A percentile compares a stretch with the other conserved stretches of the same genome.
Evolutionary conservation across 176 grass and related monocot genomes (phyloP).

Genomic region (Oryza rufipogon): DNA sequence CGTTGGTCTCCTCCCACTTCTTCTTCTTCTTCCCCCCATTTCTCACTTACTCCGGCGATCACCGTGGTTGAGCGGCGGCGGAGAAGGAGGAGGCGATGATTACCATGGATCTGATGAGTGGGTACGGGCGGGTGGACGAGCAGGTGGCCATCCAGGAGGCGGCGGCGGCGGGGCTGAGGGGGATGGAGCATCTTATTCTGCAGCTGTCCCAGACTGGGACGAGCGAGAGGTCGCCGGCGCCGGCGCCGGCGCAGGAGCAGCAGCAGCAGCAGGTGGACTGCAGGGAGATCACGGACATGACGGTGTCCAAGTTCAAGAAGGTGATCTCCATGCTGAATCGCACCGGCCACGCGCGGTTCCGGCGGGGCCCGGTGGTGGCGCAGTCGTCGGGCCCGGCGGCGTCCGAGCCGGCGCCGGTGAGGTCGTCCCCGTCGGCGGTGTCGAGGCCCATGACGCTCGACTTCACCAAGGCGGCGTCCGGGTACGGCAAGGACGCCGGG

Average conservation of each 20-base stretch:
- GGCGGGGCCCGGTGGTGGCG: constrained; percentile 55
- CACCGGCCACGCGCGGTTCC: constrained; percentile 88
- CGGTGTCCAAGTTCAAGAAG: constrained; percentile 86
- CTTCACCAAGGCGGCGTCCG: constrained; percentile 38
- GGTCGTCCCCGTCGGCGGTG: not conserved
- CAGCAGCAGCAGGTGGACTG: constrained; percentile 46
- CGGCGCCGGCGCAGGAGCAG: not conserved
- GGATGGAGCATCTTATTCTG: constrained; percentile 74
- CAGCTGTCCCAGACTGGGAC: constrained; percentile 57
- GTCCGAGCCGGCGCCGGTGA: constrained; percentile 1
- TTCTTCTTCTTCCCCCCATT: not conserved
- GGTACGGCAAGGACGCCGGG: constrained; percentile 22
- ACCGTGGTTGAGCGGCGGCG: constrained; percentile 6
- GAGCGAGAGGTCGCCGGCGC: constrained; percentile 8
- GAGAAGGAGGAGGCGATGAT: constrained; percentile 21
- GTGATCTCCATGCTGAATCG: constrained; percentile 87
- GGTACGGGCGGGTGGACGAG: constrained; percentile 61
- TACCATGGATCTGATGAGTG: constrained; percentile 56
- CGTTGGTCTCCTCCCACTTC: not conserved
- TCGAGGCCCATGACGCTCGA: constrained; percentile 47
- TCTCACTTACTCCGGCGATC: not conserved
- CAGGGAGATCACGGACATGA: constrained; percentile 75
- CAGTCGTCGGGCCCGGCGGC: constrained; percentile 32
- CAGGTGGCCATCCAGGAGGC: constrained; percentile 85
- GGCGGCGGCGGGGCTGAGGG: constrained; percentile 59